Evolutionary conservation across 805 yeast genomes (phyloP), one percentile per base, ranked within the genome.

Genomic region (Candida rishiriensis): DNA sequence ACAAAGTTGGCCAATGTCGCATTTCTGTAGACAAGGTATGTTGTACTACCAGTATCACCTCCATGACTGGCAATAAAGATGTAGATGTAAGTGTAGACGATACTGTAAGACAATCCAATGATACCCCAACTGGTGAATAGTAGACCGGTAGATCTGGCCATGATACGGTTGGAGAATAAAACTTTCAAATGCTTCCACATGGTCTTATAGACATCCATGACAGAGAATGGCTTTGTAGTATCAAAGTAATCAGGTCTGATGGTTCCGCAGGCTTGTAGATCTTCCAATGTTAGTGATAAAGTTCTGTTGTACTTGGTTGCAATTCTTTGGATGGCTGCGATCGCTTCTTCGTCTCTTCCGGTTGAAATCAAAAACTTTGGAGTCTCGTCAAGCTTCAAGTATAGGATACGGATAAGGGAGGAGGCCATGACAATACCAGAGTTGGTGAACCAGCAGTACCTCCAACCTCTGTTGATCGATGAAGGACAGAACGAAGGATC

Each of bases 81-180:
- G 31, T 81, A 80, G 29, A 79, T 59, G 58, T 77, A 79, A 36
- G 78, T 77, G 54, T 72, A 71, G 60, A 73, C 79, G 33, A 76
- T 64, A 3, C 82, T 78, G 59, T 76, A 79, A n/a, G 81, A 72
- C 34, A 78, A 62, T 42, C 85, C 84, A 49, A 79, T 70, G 37
- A 77, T 59, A 7, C 75, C 71, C 86, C 85, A 81, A 1, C 81
- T 69, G 15, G 74, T 47, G 26, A 68, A 54, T 29, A 77, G 60
- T 18, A 82, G 68, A n/a, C 65, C 39, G 36, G 81, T 69, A 8
- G 73, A 67, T 44, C 65, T 51, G 3, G 72, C 73, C n/a, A 76
- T 65, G 39, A 62, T 65, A 44, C 60, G 65, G 10, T 72, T 68
- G 3, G 71, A 69, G 58, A 78, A 81, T 40, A 81, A 66, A 37